Percentiles rank a stretch among this genome's conserved stretches.
phyloP scores from a whole-genome alignment of 306 rosid species.

The Quercus dentata region DNA sequence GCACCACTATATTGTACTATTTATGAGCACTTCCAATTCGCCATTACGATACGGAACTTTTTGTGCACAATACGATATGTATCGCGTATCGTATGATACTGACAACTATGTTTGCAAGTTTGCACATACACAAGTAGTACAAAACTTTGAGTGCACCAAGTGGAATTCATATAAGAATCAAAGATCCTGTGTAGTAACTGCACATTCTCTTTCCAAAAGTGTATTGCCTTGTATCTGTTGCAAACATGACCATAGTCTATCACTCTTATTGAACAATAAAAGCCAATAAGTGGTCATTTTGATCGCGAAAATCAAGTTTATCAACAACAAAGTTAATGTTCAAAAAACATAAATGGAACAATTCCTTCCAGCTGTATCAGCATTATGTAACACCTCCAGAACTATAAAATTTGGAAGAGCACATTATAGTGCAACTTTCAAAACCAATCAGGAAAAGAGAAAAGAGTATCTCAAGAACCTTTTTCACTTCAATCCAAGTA shows the following conservation, averaged over 20 bases:
- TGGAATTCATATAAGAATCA: too few relatives aligned
- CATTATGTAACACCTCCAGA: background rate
- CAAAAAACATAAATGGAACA: background rate
- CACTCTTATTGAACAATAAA: conserved; percentile 1
- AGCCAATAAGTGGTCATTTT: background rate
- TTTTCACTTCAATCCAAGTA: background rate
- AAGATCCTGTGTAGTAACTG: background rate
- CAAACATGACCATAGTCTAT: background rate
- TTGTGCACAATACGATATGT: too few relatives aligned
- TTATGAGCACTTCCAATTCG: too few relatives aligned
- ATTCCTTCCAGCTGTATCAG: background rate
- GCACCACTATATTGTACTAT: too few relatives aligned
- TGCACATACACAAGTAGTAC: background rate
- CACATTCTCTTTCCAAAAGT: background rate
- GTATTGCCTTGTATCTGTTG: background rate
- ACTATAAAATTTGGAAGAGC: background rate
- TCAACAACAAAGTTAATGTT: background rate
- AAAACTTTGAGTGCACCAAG: too few relatives aligned
- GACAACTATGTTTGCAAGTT: background rate
- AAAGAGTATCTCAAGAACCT: background rate
- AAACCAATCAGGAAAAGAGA: background rate
- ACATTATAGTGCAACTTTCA: background rate
- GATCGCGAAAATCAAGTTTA: background rate
- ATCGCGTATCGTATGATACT: too few relatives aligned
- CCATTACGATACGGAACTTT: too few relatives aligned